Conservation (phyloP, 192 early-diverging fungal genomes). For the Funneliformis geosporum region DNA sequence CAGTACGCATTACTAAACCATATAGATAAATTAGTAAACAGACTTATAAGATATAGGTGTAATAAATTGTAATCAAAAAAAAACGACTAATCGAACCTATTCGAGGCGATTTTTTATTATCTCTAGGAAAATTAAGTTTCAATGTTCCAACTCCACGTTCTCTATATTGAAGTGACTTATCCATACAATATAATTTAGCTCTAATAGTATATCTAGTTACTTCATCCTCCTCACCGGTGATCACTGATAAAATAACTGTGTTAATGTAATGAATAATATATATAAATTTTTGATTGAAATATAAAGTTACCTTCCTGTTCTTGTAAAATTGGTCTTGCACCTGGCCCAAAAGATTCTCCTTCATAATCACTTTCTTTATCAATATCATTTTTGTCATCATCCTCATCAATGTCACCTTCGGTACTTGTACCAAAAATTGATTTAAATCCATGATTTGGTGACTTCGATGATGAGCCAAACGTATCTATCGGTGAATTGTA, state of each 20-base stretch:
- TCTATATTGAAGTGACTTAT: slow-evolving; percentile 37
- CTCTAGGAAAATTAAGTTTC: slow-evolving; percentile 36
- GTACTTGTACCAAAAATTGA: not conserved
- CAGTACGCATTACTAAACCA: slow-evolving; percentile 47
- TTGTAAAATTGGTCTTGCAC: not conserved
- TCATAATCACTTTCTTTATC: slow-evolving; percentile 9
- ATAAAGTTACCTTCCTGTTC: slow-evolving; percentile 22
- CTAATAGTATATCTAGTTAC: slow-evolving; percentile 38
- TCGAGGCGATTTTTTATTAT: slow-evolving; percentile 3
- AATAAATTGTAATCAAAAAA: not conserved
- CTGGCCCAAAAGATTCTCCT: not conserved
- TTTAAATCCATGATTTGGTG: not conserved
- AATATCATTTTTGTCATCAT: not conserved
- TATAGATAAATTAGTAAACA: not conserved
- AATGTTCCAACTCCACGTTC: slow-evolving; percentile 48
- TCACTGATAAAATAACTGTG: slow-evolving; percentile 29
- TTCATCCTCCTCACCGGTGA: slow-evolving; percentile 49
- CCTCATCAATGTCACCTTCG: not conserved
- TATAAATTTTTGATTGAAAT: not conserved
- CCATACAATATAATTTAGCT: slow-evolving; percentile 45
- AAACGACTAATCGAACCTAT: slow-evolving; percentile 16
- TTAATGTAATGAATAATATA: not conserved
- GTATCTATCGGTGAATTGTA: not conserved
- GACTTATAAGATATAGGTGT: not conserved
- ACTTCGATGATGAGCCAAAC: not conserved